Conservation (phyloP, 345 rosid genomes). For the Ceriops decandra region DNA sequence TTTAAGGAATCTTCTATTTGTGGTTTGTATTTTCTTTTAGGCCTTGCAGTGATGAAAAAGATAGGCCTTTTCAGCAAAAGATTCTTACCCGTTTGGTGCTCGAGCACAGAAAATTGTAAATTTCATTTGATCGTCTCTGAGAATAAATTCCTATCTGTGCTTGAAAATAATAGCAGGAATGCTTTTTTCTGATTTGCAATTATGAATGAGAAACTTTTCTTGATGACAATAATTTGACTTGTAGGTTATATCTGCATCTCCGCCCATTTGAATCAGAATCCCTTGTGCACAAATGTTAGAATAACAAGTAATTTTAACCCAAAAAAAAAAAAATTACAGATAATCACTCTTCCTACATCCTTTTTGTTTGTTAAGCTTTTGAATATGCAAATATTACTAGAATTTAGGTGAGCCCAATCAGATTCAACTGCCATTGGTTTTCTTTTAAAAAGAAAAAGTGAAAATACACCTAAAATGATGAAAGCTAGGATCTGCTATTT, state of each 20-base stretch:
- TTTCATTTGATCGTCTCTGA: constrained; percentile 9
- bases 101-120: constrained; percentile 23
- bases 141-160: constrained; percentile 5
- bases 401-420: too few relatives aligned
- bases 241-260: too few relatives aligned
- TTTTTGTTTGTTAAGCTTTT: too few relatives aligned
- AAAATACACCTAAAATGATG: not conserved
- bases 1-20: constrained; percentile 10
- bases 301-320: too few relatives aligned
- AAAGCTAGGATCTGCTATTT: constrained; percentile 9
- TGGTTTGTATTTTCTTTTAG: constrained; percentile 10
- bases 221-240: too few relatives aligned
- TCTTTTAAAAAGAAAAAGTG: too few relatives aligned
- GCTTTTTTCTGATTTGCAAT: not conserved
- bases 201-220: not conserved
- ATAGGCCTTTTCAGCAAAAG: constrained; percentile 8
- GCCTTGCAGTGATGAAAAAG: constrained; percentile 10
- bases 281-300: too few relatives aligned
- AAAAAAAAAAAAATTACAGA: too few relatives aligned
- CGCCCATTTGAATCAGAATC: too few relatives aligned
- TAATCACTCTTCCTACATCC: too few relatives aligned
- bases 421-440: too few relatives aligned
- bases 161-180: not conserved
- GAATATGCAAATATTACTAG: too few relatives aligned
- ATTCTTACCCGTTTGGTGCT: constrained; percentile 12